These are phyloP conservation scores for Penicilliopsis zonata DNA, from an alignment of 495 filamentous ascomycete genomes.

Conservation along the genomic window DNA sequence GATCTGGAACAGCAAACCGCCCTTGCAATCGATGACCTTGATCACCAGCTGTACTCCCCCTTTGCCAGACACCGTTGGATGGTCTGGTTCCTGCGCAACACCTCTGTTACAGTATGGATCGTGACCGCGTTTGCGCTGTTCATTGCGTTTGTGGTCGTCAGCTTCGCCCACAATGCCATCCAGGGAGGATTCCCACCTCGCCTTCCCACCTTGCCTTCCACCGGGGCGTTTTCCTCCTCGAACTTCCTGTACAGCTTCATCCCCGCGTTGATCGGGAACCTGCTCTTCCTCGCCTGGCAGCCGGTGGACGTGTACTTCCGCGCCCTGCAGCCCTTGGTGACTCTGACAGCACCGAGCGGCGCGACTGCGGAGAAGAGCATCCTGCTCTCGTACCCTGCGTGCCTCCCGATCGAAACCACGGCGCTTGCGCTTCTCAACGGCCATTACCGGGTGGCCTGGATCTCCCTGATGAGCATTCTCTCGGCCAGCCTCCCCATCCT, in stretches of 20 bases:
- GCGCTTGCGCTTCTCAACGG: slow-evolving; percentile 47
- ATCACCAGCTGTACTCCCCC: slow-evolving; percentile 33
- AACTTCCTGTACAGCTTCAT: slow-evolving; percentile 85
- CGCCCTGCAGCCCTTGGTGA: slow-evolving; percentile 62
- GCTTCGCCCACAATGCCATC: slow-evolving; percentile 60
- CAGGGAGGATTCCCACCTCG: slow-evolving; percentile 56
- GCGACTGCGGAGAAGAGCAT: slow-evolving; percentile 55
- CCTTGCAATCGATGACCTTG: slow-evolving; percentile 18
- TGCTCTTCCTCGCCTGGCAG: slow-evolving; percentile 68
- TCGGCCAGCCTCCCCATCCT: slow-evolving; percentile 61
- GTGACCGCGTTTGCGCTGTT: slow-evolving; percentile 52
- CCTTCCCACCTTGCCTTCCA: slow-evolving; percentile 46
- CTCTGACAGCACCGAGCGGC: slow-evolving; percentile 45
- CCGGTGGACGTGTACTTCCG: slow-evolving; percentile 65
- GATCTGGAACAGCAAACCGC: slow-evolving; percentile 31
- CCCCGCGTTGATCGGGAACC: slow-evolving; percentile 60
- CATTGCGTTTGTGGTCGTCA: slow-evolving; percentile 61
- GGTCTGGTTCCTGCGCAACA: slow-evolving; percentile 64
- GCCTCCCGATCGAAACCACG: slow-evolving; percentile 51
- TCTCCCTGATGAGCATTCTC: slow-evolving; percentile 52
- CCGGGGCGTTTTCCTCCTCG: slow-evolving; percentile 63
- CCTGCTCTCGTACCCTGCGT: slow-evolving; percentile 60
- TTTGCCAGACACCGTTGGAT: slow-evolving; percentile 52
- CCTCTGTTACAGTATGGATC: slow-evolving; percentile 49
- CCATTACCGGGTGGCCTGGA: slow-evolving; percentile 59